Conservation (phyloP, 257 asterid species). For the Ilex aquifolium region DNA sequence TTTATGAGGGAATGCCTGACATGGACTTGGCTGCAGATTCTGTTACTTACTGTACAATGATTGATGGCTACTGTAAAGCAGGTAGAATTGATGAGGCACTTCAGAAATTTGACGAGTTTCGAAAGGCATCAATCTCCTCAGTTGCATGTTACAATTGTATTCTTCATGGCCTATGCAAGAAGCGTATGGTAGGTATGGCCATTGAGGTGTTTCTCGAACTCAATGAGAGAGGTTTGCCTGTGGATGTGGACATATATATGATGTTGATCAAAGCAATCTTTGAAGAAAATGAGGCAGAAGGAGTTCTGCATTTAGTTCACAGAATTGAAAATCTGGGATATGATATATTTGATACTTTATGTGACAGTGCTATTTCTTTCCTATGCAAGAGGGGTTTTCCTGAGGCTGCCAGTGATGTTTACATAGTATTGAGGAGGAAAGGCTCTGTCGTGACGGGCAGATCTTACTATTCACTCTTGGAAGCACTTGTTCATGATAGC, state of each 20-base stretch:
- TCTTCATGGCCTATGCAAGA: constrained; percentile 50
- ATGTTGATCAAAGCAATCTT: constrained; percentile 37
- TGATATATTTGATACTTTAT: constrained; percentile 28
- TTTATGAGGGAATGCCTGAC: constrained; percentile 44
- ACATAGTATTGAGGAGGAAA: constrained; percentile 37
- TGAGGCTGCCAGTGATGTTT: constrained; percentile 37
- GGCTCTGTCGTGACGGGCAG: constrained; percentile 23
- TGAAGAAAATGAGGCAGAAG: constrained; percentile 34
- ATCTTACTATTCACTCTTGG: constrained; percentile 45
- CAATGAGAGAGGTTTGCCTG: constrained; percentile 30
- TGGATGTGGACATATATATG: constrained; percentile 35
- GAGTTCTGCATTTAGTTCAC: constrained; percentile 40
- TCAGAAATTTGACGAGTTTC: constrained; percentile 53
- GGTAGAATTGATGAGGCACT: constrained; percentile 68
- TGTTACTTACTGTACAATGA: constrained; percentile 51
- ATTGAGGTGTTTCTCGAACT: constrained; percentile 47
- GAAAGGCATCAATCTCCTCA: constrained; percentile 38
- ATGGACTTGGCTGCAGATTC: constrained; percentile 44
- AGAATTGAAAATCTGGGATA: constrained; percentile 33
- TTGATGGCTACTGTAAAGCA: constrained; percentile 65
- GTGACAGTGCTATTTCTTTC: constrained; percentile 34
- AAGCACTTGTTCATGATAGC: constrained; percentile 44
- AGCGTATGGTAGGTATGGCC: constrained; percentile 56
- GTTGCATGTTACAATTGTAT: constrained; percentile 49
- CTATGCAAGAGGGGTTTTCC: constrained; percentile 48